These are phyloP conservation scores for Polytolypa hystricis DNA, from an alignment of 2,329 filamentous ascomycete genomes.

Conservation along the genomic window DNA sequence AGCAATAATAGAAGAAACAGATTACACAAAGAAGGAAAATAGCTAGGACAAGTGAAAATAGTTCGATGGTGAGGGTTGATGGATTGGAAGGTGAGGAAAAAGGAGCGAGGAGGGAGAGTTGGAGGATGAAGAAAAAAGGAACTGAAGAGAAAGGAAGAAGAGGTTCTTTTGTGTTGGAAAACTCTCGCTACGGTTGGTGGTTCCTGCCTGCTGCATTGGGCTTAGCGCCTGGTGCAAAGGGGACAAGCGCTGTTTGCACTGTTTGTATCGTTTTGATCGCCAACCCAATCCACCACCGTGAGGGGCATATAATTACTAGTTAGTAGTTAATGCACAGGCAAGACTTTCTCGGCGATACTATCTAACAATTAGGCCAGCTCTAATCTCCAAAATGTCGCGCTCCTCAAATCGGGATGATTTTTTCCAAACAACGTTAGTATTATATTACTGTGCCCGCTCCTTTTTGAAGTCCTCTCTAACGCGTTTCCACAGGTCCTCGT, in stretches of 20 bases:
- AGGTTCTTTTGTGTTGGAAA: constrained; percentile 6
- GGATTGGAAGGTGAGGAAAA: constrained; percentile 13
- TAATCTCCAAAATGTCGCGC: too few species aligned
- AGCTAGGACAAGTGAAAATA: too few species aligned
- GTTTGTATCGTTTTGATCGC: constrained; percentile 9
- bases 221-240: too few species aligned
- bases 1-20: constrained; percentile 3
- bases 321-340: too few species aligned
- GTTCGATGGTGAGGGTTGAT: too few species aligned
- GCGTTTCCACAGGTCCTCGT: constrained; percentile 34
- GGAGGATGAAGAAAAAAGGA: constrained; percentile 14
- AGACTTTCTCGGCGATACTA: too few species aligned
- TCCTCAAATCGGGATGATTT: constrained; percentile 69
- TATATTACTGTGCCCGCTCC: constrained; percentile 5
- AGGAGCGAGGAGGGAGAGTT: constrained; percentile 9
- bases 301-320: too few species aligned
- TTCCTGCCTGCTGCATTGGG: background rate
- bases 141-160: constrained; percentile 15
- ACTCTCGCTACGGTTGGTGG: constrained; percentile 11
- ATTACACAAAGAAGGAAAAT: constrained; percentile 9
- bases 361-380: too few species aligned
- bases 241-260: background rate
- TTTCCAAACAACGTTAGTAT: constrained; percentile 77
- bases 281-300: too few species aligned
- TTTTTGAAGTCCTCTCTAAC: constrained; percentile 5